phyloP scores from a whole-genome alignment of 805 yeast genomes.

The Candida lessepsii region DNA sequence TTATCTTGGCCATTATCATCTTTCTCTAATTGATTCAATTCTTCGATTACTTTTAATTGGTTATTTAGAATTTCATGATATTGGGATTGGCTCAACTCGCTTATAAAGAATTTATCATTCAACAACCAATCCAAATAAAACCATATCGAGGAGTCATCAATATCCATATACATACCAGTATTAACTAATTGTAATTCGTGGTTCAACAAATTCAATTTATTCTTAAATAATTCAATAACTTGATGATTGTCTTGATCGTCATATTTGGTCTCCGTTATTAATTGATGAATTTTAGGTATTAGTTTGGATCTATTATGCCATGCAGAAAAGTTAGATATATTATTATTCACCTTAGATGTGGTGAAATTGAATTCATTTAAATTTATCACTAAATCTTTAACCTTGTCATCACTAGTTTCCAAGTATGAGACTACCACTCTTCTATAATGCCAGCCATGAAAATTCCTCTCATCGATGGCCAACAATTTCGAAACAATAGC shows the following conservation, averaged over 20 bases:
- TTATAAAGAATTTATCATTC: conserved; percentile 40
- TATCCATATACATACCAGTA: conserved; percentile 88
- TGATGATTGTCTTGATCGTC: neutral
- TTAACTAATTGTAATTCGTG: conserved; percentile 68
- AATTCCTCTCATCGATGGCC: conserved; percentile 76
- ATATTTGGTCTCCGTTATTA: conserved; percentile 8
- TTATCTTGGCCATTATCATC: conserved; percentile 64
- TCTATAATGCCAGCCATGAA: conserved; percentile 95
- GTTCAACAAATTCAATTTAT: conserved; percentile 31
- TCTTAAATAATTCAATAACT: neutral
- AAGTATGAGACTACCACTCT: conserved; percentile 57
- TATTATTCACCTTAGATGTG: conserved; percentile 69
- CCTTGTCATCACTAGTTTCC: conserved; percentile 18
- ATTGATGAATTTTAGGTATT: conserved; percentile 50
- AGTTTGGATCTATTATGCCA: conserved; percentile 87
- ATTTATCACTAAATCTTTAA: conserved; percentile 26
- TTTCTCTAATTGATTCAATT: conserved; percentile 69
- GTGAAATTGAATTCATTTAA: conserved; percentile 71
- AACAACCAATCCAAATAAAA: conserved; percentile 80
- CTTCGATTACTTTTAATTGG: conserved; percentile 51
- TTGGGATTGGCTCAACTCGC: conserved; percentile 24
- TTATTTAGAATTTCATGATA: conserved; percentile 39
- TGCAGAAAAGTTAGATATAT: conserved; percentile 92
- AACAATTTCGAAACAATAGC: conserved; percentile 66
- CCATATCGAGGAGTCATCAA: conserved; percentile 94